Base-by-base conservation (phyloP, 2,329 filamentous ascomycete species). In the Nannizziopsis arthrosporioides region DNA sequence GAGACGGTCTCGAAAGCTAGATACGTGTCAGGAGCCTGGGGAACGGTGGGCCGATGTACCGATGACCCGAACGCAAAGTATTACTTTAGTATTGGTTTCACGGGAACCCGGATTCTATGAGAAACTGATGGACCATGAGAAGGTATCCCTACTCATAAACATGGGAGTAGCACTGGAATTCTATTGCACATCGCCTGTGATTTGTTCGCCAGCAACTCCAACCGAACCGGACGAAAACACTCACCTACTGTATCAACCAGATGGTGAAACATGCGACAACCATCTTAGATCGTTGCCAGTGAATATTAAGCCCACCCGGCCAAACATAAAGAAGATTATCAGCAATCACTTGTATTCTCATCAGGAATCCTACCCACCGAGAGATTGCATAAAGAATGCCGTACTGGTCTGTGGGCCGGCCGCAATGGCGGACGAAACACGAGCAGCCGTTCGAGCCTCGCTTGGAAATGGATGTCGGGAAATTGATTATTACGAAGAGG, bases 401-500 rank as follows among this genome's bases (percentile, higher is more conserved):
- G 56, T 70, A 17, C 53, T 71, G 22, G 63, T 64, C 3, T 68
- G 67, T 51, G 69, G 69, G 1, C 68, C 68, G 4, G 63, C 59
- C 0, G 54, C 55, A 5, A 68, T 72, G 67, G 67, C 67, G 17
- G 68, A 72, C 53, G 61, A 69, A 30, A 62, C 63, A n/a, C 55
- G 69, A 17, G 58, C 50, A 14, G 60, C 63, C 2, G 63, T 67
- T 48, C 63, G 66, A 39, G 42, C 57, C 6, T 61, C 61, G 11
- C 50, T 63, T 52, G 59, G 56, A 35, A 49, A 54, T 8, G 59
- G 58, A 6, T 58, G 57, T 12, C 39, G 42, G 9, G 57, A 58
- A 1, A 55, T 71, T 8, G 67, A 70, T 48, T 70, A 71, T 51
- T 67, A 70, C 52, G 69, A 72, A 49, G 67, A 71, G 53, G 61